Evolutionary conservation across 2,329 filamentous ascomycete species (phyloP).

Genomic region (Pezizomycotina sp.): DNA sequence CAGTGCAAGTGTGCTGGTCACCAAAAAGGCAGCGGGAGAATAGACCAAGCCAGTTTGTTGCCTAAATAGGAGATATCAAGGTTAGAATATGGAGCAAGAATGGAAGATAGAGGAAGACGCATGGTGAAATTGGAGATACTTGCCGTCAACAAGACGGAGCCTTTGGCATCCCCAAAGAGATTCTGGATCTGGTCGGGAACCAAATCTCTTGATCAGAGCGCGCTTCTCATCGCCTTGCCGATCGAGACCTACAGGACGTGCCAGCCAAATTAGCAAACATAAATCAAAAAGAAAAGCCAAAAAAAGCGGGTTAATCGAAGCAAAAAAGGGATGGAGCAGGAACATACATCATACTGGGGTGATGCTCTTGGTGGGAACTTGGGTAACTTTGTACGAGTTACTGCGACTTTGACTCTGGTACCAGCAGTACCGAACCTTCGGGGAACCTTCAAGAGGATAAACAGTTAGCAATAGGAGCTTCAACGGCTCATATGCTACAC

Average conservation of each 20-base stretch:
- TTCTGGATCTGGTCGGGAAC: slow-evolving; percentile 44
- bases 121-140: slow-evolving; percentile 24
- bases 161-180: slow-evolving; percentile 35
- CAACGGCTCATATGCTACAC: too few species aligned
- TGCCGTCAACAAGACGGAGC: slow-evolving; percentile 15
- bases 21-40: slow-evolving; percentile 28
- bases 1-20: slow-evolving; percentile 38
- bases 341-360: too few species aligned
- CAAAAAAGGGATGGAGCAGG: too few species aligned
- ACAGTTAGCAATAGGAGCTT: too few species aligned
- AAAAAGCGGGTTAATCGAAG: slow-evolving; percentile 13
- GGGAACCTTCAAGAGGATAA: too few species aligned
- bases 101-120: slow-evolving; percentile 2
- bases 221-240: slow-evolving; percentile 47
- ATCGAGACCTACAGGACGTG: slow-evolving; percentile 42
- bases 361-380: too few species aligned
- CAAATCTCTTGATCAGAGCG: slow-evolving; percentile 58
- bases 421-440: too few species aligned
- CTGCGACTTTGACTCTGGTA: too few species aligned
- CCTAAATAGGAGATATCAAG: slow-evolving; percentile 40
- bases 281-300: neutral
- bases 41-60: slow-evolving; percentile 69
- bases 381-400: too few species aligned
- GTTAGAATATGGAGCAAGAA: slow-evolving; percentile 44
- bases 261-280: slow-evolving; percentile 8